Evolutionary conservation across 768 basidiomycete species (phyloP).

Genomic region (Paxillus involutus): DNA sequence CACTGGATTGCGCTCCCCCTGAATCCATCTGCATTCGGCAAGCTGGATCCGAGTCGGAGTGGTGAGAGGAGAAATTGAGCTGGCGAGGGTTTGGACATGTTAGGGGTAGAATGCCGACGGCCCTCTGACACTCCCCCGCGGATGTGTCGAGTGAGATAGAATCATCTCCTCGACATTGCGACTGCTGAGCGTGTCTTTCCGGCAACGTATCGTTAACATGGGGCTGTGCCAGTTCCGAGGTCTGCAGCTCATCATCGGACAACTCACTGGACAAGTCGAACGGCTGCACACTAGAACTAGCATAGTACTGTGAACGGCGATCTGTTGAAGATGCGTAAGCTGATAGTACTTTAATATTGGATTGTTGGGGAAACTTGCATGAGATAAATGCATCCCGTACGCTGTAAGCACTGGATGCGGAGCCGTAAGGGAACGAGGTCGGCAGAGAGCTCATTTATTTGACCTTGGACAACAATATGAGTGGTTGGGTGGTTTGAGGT

Average conservation of each 20-base stretch:
- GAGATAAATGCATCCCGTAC: conserved; percentile 59
- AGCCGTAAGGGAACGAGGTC: conserved; percentile 42
- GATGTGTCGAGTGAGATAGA: conserved; percentile 10
- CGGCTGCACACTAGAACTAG: conserved; percentile 56
- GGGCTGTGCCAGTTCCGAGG: conserved; percentile 2
- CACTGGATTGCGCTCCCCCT: not conserved
- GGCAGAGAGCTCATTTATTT: conserved; percentile 51
- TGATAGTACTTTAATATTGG: not conserved
- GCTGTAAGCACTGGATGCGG: conserved; percentile 47
- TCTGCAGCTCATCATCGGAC: conserved; percentile 31
- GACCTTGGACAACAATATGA: not conserved
- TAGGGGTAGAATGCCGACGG: conserved; percentile 8
- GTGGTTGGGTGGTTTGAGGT: too few relatives aligned
- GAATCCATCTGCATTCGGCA: not conserved
- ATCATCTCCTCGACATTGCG: not conserved
- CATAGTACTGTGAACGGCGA: conserved; percentile 67
- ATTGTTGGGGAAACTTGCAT: conserved; percentile 40
- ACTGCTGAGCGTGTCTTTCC: conserved; percentile 7
- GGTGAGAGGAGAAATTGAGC: not conserved
- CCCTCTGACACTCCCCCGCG: conserved; percentile 21
- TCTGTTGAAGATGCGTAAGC: conserved; percentile 39
- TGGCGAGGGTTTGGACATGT: not conserved
- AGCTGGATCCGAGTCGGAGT: not conserved
- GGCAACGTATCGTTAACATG: not conserved
- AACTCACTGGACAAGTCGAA: conserved; percentile 41